These are phyloP conservation scores for Blastocystis sp. DNA, from an alignment of 352 stramenopile genomes.

Conservation along the genomic window DNA sequence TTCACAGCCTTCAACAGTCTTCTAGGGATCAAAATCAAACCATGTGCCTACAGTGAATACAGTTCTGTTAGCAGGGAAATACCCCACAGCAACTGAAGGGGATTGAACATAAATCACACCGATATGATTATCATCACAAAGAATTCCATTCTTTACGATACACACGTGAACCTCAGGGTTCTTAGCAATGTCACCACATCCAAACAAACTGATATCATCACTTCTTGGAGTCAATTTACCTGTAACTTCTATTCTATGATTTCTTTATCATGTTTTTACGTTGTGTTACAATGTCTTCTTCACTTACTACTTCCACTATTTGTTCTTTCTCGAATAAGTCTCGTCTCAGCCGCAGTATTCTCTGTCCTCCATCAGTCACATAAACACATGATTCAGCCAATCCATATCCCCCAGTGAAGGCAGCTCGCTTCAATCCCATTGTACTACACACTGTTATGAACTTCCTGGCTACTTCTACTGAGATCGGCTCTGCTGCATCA, in stretches of 20 bases:
- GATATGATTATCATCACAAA: conserved; percentile 74
- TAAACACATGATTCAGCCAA: conserved; percentile 97
- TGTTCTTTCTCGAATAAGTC: conserved; percentile 81
- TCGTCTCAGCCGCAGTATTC: conserved; percentile 85
- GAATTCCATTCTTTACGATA: conserved; percentile 82
- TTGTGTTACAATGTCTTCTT: conserved; percentile 81
- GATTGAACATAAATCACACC: conserved; percentile 83
- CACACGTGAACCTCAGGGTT: conserved; percentile 81
- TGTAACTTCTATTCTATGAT: too few species aligned
- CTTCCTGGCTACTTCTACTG: conserved; percentile 78
- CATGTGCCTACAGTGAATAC: background rate
- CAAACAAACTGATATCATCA: conserved; percentile 80
- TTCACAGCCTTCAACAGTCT: conserved; percentile 14
- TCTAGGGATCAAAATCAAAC: too few species aligned
- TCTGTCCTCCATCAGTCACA: conserved; percentile 86
- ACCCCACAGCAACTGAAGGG: conserved; percentile 86
- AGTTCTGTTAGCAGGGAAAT: conserved; percentile 76
- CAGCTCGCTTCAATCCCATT: conserved; percentile 79
- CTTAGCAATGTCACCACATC: conserved; percentile 84
- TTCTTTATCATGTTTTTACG: conserved; percentile 61
- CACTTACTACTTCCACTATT: background rate
- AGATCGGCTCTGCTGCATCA: conserved; percentile 95
- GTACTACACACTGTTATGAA: conserved; percentile 84
- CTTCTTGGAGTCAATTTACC: conserved; percentile 53
- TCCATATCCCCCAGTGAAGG: conserved; percentile 94